Evolutionary conservation across 352 stramenopile genomes (phyloP), one percentile per base, ranked within the genome.

Genomic region (Poterioochromonas sp.): DNA sequence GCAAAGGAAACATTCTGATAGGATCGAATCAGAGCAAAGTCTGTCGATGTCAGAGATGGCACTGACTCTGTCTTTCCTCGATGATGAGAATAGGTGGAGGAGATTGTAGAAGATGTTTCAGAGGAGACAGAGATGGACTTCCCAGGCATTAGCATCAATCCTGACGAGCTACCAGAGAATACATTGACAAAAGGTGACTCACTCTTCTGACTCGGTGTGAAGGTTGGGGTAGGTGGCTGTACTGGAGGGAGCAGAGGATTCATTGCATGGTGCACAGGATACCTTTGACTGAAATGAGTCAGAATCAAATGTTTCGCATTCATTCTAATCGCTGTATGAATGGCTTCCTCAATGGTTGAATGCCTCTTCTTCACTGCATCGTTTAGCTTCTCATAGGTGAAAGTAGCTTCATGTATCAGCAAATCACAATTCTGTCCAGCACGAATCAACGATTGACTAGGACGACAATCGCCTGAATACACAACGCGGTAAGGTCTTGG

Each of bases 381-480:
- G 35, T 85, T 74, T 0, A 80, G 69, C 83, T 93, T 85, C 20
- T 83, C 84, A 79, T 97, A 89, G 26, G 95, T 90, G 63, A 97
- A 96, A 5, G 92, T 97, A 18, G 92, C 92, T 79, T 97, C 92
- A 79, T 97, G 92, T 29, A 95, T 87, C n/a, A 95, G 82, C 68
- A 95, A 35, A 54, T 76, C 44, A 39, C 71, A 79, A 32, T 65
- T 37, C 12, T 40, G 47, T n/a, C 82, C 82, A 47, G 68, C 73
- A 34, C 18, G 54, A 29, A 82, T 51, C 32, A 85, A 65, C 22
- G 35, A 65, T 29, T 80, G 63, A 71, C 77, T 82, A 2, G 82
- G 82, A 53, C 82, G 54, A 39, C 80, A 85, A 63, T 85, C 82
- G 26, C 81, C 82, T 51, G 80, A 84, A 79, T 85, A 85, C 11